Base-by-base conservation (phyloP, 208 protist species). In the Angomonas ambiguus region DNA sequence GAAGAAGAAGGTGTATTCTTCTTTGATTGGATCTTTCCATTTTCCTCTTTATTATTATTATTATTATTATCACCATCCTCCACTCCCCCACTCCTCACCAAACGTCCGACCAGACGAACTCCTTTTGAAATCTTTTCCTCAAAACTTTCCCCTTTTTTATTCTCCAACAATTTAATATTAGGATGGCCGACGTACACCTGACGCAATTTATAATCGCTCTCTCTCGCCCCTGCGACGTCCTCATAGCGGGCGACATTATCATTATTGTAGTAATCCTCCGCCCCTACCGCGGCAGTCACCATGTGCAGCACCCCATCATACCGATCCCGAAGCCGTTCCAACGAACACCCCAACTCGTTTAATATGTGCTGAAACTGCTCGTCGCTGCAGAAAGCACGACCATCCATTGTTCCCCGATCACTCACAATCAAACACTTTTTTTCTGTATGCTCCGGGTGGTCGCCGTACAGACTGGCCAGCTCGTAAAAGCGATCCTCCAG, bases 301-400 rank as follows among this genome's bases (percentile, higher is more conserved):
- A 95, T 74, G 72, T 95, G 89, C 24, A 93, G 67, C 32, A 95
- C 89, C 31, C 81, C 82, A 64, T 93, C 87, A 69, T 95, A 95
- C 51, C 87, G 83, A 58, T 94, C 84, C 0, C 88, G 77, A 58
- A 94, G 73, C n/a, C 53, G 67, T 13, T 90, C 80, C 11, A 86
- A 16, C 5, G 77, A 82, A 51, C 68, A 74, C 35, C 76, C 83
- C 0, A 83, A 45, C 0, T 58, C 62, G 16, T 56, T 53, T 34
- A 92, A 49, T 45, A 95, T 85, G 25, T 69, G 62, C 10, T 65
- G 18, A 56, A 91, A 96, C 28, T 80, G 59, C 34, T 76, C 84
- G 1, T 87, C 71, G 6, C 70, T 69, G 75, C 84, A 89, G 68
- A 91, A 96, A 0, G 91, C 91, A 4, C 82, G 74, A 10, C 86